Conservation (phyloP, 257 asterid genomes). For the Penstemon davidsonii region DNA sequence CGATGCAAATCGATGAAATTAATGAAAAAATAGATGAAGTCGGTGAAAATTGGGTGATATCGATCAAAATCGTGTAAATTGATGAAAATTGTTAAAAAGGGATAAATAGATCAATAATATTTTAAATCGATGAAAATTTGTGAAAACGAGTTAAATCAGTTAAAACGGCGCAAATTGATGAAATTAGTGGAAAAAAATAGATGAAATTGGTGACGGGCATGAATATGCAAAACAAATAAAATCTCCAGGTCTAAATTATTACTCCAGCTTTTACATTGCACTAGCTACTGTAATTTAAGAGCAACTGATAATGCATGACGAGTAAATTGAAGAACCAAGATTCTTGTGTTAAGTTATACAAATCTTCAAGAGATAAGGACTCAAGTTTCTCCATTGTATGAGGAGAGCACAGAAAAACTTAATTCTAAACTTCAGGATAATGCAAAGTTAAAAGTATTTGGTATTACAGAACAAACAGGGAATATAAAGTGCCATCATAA, state of each 20-base stretch:
- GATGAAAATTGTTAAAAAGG: too few species aligned
- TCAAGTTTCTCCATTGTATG: slow-evolving; percentile 1
- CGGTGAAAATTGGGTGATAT: too few species aligned
- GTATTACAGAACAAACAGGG: background rate
- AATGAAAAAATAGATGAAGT: too few species aligned
- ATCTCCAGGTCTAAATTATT: too few species aligned
- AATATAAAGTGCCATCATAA: background rate
- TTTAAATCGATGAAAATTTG: too few species aligned
- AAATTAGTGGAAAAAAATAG: too few species aligned
- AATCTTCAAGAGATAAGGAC: background rate
- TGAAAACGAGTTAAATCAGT: too few species aligned
- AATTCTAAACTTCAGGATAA: background rate
- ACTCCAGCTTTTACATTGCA: too few species aligned
- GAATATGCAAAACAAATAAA: background rate
- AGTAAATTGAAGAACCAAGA: background rate
- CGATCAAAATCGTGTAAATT: too few species aligned
- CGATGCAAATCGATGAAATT: too few species aligned
- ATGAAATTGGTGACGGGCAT: background rate
- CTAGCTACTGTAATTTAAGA: background rate
- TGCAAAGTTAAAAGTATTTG: background rate
- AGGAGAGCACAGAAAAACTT: slow-evolving; percentile 1
- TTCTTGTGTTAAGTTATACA: background rate
- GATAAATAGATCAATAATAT: too few species aligned
- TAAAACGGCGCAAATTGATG: too few species aligned
- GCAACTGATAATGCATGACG: background rate